A percentile compares a stretch with the other conserved stretches of the same genome.
Evolutionary conservation across 2,329 filamentous ascomycete genomes (phyloP).

Genomic region (Apiospora marii): DNA sequence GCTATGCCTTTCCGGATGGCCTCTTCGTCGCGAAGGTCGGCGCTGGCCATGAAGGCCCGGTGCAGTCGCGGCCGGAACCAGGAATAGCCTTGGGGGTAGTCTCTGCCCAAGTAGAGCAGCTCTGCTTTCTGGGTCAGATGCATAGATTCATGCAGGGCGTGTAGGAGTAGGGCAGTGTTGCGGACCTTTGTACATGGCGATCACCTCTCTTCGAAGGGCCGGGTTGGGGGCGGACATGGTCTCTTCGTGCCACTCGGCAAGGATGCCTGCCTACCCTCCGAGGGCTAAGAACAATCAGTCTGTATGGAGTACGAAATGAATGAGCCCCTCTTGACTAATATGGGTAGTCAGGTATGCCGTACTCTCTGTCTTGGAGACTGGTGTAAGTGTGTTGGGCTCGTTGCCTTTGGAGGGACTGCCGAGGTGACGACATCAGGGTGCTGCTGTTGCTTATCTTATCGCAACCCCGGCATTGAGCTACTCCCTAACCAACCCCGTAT

Average conservation of each 20-base stretch:
- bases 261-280: not conserved
- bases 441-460: conserved; percentile 5
- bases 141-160: not conserved
- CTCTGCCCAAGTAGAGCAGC: conserved; percentile 81
- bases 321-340: not conserved
- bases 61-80: conserved; percentile 87
- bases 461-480: not conserved
- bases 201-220: conserved; percentile 77
- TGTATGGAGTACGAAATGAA: not conserved
- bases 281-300: not conserved
- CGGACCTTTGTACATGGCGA: conserved; percentile 87
- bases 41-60: conserved; percentile 82
- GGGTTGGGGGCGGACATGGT: conserved; percentile 52
- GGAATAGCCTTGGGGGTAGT: conserved; percentile 83
- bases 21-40: conserved; percentile 72
- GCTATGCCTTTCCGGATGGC: conserved; percentile 80
- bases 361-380: not conserved
- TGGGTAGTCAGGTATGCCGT: not conserved
- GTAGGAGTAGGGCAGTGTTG: not conserved
- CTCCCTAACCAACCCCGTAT: not conserved
- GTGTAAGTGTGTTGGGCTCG: conserved; percentile 2
- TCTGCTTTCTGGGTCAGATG: conserved; percentile 60
- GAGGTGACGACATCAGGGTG: conserved; percentile 13
- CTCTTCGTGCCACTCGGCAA: not conserved
- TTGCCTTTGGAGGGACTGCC: not conserved